Evolutionary conservation across 345 rosid species (phyloP).

Genomic region (Conringia planisiliqua): DNA sequence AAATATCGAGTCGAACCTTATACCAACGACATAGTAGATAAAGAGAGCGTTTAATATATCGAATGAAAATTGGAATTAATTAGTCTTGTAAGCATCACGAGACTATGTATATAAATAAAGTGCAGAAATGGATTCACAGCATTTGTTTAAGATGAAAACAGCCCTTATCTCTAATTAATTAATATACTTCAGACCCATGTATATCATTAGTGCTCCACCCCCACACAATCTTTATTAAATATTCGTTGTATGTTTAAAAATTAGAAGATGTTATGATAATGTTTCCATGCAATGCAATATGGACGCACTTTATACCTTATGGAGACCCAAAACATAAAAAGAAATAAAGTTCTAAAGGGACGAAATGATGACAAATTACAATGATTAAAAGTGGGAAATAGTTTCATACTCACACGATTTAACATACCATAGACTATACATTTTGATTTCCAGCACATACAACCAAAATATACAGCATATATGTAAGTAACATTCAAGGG

Average conservation of each 20-base stretch:
- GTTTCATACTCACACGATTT: slow-evolving; percentile 20
- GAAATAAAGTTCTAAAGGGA: slow-evolving; percentile 32
- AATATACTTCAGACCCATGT: slow-evolving; percentile 1
- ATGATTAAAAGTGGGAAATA: slow-evolving; percentile 28
- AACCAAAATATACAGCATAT: background rate
- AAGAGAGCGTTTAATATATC: background rate
- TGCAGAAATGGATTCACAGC: background rate
- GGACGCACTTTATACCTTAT: slow-evolving; percentile 39
- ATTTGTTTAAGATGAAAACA: background rate
- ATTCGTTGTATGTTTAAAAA: slow-evolving; percentile 6
- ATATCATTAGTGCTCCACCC: slow-evolving; percentile 33
- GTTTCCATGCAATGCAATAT: slow-evolving; percentile 41
- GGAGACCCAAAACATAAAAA: slow-evolving; percentile 39
- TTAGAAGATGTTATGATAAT: slow-evolving; percentile 29
- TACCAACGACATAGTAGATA: background rate
- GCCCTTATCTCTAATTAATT: slow-evolving; percentile 10
- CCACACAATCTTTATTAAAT: slow-evolving; percentile 35
- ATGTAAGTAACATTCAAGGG: background rate
- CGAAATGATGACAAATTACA: slow-evolving; percentile 36
- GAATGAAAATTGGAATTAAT: background rate
- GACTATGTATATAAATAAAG: background rate
- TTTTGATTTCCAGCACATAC: slow-evolving; percentile 9
- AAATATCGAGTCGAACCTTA: background rate
- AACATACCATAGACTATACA: slow-evolving; percentile 12
- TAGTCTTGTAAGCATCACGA: background rate